These are phyloP conservation scores for Colletotrichum musae DNA, from an alignment of 2,329 filamentous ascomycete genomes.

Conservation along the genomic window DNA sequence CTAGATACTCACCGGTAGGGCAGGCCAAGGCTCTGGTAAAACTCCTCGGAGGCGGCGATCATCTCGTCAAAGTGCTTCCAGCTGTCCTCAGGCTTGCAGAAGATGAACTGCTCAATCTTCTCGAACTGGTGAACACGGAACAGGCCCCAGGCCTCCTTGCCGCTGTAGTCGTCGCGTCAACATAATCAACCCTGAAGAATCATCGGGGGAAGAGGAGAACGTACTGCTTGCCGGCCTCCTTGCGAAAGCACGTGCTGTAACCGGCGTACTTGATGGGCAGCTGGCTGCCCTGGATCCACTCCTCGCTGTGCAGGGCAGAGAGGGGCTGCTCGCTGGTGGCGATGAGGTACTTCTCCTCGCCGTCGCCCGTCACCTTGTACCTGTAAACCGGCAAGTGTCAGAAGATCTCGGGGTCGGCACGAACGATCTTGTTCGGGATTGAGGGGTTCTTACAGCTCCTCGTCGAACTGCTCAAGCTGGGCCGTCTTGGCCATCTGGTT, in stretches of 20 bases:
- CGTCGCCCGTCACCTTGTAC: slow-evolving; percentile 94
- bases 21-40: slow-evolving; percentile 90
- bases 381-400: slow-evolving; percentile 1
- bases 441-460: slow-evolving; percentile 73
- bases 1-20: slow-evolving; percentile 76
- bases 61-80: slow-evolving; percentile 96
- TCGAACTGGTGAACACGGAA: slow-evolving; percentile 99
- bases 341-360: slow-evolving; percentile 85
- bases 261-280: slow-evolving; percentile 94
- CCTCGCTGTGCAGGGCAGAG: slow-evolving; percentile 91
- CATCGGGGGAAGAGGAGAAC: slow-evolving; percentile 58
- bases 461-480: slow-evolving; percentile 96
- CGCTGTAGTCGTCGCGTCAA: slow-evolving; percentile 44
- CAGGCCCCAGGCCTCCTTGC: slow-evolving; percentile 96
- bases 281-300: slow-evolving; percentile 89
- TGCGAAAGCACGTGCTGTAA: slow-evolving; percentile 95
- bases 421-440: not conserved
- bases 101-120: slow-evolving; percentile 87
- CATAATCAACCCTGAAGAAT: no score
- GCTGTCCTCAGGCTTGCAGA: slow-evolving; percentile 88
- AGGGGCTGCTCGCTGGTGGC: slow-evolving; percentile 91
- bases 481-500: slow-evolving; percentile 99
- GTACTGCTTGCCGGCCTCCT: slow-evolving; percentile 85
- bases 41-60: slow-evolving; percentile 92
- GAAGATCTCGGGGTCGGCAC: not conserved